These are phyloP conservation scores for Quercus variabilis DNA, from an alignment of 306 rosid species.

Conservation along the genomic window DNA sequence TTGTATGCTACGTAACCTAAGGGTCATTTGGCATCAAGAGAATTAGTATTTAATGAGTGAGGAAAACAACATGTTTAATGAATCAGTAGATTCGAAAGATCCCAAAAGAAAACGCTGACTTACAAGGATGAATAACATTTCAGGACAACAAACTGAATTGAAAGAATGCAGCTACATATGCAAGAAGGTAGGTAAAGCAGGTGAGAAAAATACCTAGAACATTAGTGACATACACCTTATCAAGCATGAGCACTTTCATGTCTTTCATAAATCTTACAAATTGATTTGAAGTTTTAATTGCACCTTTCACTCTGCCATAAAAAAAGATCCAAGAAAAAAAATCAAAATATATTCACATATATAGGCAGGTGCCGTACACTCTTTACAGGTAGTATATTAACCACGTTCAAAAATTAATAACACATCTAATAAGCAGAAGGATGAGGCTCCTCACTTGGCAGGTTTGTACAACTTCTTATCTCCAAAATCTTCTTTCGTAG, in stretches of 20 bases:
- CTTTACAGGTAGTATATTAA: neutral
- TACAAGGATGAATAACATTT: slow-evolving; percentile 3
- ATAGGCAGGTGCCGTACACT: neutral
- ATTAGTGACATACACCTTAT: slow-evolving; percentile 64
- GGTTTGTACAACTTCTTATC: slow-evolving; percentile 30
- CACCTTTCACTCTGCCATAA: slow-evolving; percentile 37
- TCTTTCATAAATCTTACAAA: slow-evolving; percentile 51
- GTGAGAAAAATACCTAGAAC: slow-evolving; percentile 61
- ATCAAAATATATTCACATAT: neutral
- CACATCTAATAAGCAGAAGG: slow-evolving; percentile 12
- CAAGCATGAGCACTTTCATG: slow-evolving; percentile 56
- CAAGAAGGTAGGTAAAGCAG: slow-evolving; percentile 11
- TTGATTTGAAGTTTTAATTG: slow-evolving; percentile 16
- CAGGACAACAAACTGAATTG: slow-evolving; percentile 5
- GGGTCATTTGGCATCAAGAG: slow-evolving; percentile 15
- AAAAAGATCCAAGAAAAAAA: slow-evolving; percentile 12
- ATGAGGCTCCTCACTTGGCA: slow-evolving; percentile 46
- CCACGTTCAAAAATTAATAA: neutral
- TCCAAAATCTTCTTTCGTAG: slow-evolving; percentile 30
- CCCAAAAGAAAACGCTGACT: neutral
- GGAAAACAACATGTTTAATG: neutral
- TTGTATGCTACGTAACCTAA: slow-evolving; percentile 71
- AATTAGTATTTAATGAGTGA: slow-evolving; percentile 1
- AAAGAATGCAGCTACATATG: slow-evolving; percentile 6
- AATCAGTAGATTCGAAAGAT: neutral